Percentiles rank a stretch among this genome's conserved stretches.
Evolutionary conservation across 352 stramenopile genomes (phyloP).

Genomic region (Aphanomyces invadans): DNA sequence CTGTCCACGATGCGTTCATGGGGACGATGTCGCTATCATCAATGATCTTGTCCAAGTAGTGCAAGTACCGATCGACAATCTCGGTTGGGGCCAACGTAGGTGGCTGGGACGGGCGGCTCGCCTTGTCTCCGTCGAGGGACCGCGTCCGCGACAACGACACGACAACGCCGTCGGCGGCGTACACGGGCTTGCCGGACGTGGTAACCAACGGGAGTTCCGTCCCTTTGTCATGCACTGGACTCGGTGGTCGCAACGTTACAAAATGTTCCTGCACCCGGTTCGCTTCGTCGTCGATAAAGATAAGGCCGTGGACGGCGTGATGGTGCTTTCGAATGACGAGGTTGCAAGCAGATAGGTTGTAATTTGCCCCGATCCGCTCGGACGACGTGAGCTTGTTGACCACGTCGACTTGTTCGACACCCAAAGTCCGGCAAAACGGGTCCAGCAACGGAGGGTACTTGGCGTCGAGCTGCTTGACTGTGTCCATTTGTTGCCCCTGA

Average conservation of each 20-base stretch:
- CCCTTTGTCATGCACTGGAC: background rate
- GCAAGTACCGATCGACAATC: slow-evolving; percentile 3
- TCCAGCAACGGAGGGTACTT: slow-evolving; percentile 48
- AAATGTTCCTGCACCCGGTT: background rate
- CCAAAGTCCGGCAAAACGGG: slow-evolving; percentile 50
- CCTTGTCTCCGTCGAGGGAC: background rate
- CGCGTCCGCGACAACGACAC: background rate
- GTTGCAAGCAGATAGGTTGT: slow-evolving; percentile 35
- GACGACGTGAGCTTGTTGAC: slow-evolving; percentile 45
- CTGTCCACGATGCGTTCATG: slow-evolving; percentile 21
- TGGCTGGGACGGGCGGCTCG: background rate
- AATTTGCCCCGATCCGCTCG: slow-evolving; percentile 72
- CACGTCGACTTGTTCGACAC: slow-evolving; percentile 61
- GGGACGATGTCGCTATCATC: slow-evolving; percentile 21
- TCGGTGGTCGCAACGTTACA: background rate
- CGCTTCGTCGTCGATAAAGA: slow-evolving; percentile 14
- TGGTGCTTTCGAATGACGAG: slow-evolving; percentile 39
- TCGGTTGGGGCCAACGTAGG: background rate
- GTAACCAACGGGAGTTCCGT: slow-evolving; percentile 12
- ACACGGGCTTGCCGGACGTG: slow-evolving; percentile 18
- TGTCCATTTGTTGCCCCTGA: background rate
- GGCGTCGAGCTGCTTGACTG: slow-evolving; percentile 17
- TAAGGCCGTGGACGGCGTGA: background rate
- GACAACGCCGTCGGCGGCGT: background rate
- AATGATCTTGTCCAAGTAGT: slow-evolving; percentile 24